Evolutionary conservation across 179 eudicot genomes (phyloP), one percentile per base, ranked within the genome.

Genomic region (Silene noctiflora): DNA sequence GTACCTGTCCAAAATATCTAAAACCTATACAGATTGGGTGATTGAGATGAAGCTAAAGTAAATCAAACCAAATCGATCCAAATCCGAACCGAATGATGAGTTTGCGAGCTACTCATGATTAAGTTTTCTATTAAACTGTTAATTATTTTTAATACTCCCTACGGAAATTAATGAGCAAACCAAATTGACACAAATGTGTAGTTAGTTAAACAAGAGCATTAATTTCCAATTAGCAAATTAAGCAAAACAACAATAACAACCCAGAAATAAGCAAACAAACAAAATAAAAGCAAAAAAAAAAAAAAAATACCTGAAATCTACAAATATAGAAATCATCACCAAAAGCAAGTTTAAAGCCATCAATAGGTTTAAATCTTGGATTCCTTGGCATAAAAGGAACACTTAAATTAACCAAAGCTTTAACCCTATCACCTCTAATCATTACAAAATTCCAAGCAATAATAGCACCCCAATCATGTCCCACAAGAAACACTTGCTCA

Each of bases 301-400:
- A 6, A 35, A 35, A 1, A 3, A 19, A 0, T 19, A 89, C 92
- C 92, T 87, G 92, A 81, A 89, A 89, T 73, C 94, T 76, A 83
- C 98, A 93, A 59, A 88, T 88, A 53, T 93, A 93, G 78, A 88
- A 89, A 77, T 93, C 93, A 60, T 91, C 90, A 0, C 98, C 93
- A 76, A 89, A 77, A 21, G 83, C 75, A n/a, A 76, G 71, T 29
- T 87, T 80, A 72, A 84, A 27, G 14, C 87, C 73, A 22, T 84
- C 77, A 16, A 86, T 1, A 6, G 96, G 88, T 72, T 75, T 89
- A 11, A 80, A 64, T 11, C 10, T 70, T 13, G 94, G 91, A 31
- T 86, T 88, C 75, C 98, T 81, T 0, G 94, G 94, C 6, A 5
- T 59, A 55, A 81, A 88, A 0, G 82, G 86, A 6, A 88, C 91